A percentile compares a stretch with the other conserved stretches of the same genome.
phyloP scores from a whole-genome alignment of 352 stramenopile species.

The Phytopythium aichiense region DNA sequence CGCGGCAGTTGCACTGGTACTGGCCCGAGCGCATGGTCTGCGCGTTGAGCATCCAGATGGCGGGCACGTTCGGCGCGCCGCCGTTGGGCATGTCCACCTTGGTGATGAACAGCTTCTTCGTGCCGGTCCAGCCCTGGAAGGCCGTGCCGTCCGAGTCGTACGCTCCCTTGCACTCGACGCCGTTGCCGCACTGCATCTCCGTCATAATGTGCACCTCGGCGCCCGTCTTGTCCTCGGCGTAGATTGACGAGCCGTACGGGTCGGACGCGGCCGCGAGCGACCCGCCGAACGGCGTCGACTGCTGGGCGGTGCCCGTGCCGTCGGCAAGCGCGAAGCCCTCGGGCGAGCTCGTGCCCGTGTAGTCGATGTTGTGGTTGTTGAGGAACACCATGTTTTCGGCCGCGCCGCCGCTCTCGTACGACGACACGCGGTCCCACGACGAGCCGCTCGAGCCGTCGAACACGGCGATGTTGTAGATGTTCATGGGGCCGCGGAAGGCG shows the following conservation, averaged over 20 bases:
- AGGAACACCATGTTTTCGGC: constrained; percentile 75
- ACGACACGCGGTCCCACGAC: constrained; percentile 61
- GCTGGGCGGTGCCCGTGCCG: constrained; percentile 35
- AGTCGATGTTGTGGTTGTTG: constrained; percentile 84
- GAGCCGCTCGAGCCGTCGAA: constrained; percentile 51
- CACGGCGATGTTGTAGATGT: constrained; percentile 67
- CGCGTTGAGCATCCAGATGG: constrained; percentile 72
- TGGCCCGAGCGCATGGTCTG: constrained; percentile 67
- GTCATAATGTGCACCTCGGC: constrained; percentile 78
- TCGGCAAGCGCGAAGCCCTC: constrained; percentile 58
- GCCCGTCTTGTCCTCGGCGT: constrained; percentile 57
- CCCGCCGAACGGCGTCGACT: constrained; percentile 44
- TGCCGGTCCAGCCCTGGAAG: constrained; percentile 58
- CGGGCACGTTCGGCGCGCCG: constrained; percentile 46
- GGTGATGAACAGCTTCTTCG: constrained; percentile 76
- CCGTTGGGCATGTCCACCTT: constrained; percentile 58
- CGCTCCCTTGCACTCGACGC: constrained; percentile 47
- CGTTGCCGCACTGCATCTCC: constrained; percentile 49
- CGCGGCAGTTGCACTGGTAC: constrained; percentile 83
- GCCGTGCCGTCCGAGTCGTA: constrained; percentile 71
- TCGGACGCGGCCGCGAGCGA: constrained; percentile 42
- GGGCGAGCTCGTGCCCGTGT: constrained; percentile 40
- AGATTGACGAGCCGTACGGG: constrained; percentile 33
- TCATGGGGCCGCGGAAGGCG: constrained; percentile 62
- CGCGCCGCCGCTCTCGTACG: constrained; percentile 44